These are phyloP conservation scores for Clathrus columnatus DNA, from an alignment of 768 basidiomycete species.

Conservation along the genomic window DNA sequence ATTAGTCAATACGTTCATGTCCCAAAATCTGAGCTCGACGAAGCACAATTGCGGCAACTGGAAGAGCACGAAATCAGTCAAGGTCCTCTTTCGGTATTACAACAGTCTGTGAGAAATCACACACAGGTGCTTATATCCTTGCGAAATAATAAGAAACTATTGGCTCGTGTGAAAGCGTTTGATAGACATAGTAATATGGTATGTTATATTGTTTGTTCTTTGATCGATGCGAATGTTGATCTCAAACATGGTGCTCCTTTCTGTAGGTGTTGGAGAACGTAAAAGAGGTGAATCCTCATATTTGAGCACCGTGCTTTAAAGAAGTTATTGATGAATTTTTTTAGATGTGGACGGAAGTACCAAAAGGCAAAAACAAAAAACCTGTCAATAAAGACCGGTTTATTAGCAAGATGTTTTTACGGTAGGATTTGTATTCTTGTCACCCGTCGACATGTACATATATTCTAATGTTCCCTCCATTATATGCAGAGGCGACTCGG, in stretches of 20 bases:
- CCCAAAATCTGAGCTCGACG: conserved; percentile 94
- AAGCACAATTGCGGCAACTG: conserved; percentile 88
- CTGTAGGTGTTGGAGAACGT: conserved; percentile 95
- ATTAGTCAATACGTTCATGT: conserved; percentile 92
- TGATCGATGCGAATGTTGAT: conserved; percentile 7
- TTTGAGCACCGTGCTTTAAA: background rate
- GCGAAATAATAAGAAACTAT: conserved; percentile 96
- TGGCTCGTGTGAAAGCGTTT: conserved; percentile 95
- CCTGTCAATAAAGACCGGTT: conserved; percentile 98
- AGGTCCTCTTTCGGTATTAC: conserved; percentile 91
- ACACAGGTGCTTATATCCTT: conserved; percentile 96
- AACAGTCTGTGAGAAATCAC: conserved; percentile 96
- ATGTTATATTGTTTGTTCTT: conserved; percentile 20
- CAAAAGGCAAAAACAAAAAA: conserved; percentile 98
- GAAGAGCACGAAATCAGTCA: conserved; percentile 99
- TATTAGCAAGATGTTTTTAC: conserved; percentile 98
- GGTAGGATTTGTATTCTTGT: conserved; percentile 36
- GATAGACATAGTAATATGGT: conserved; percentile 99
- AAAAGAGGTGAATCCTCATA: conserved; percentile 59
- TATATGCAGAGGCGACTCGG: conserved; percentile 78
- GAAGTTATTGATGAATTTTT: conserved; percentile 6
- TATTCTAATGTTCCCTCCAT: conserved; percentile 10
- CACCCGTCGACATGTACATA: background rate
- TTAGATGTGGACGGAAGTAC: conserved; percentile 98
- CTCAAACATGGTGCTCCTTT: background rate